Base-by-base conservation (phyloP, 2,329 filamentous ascomycete species). In the Alternaria angustiovoidea region DNA sequence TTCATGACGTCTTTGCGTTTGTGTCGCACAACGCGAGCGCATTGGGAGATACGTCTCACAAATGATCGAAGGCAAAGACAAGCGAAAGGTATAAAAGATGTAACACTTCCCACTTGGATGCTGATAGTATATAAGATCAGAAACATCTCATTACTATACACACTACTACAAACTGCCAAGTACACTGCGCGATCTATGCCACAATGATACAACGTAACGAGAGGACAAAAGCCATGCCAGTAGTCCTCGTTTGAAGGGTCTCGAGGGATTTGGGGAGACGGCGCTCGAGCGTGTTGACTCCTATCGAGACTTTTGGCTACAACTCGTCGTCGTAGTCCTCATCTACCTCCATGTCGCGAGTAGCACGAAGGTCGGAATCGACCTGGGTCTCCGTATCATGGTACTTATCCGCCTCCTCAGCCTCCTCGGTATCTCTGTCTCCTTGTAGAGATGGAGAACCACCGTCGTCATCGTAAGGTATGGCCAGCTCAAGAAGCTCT, bases 241-340 rank as follows among this genome's bases (percentile, higher is more conserved):
- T n/a, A 24, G 4, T 3, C 30, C 5, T 20, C 6, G 8, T 8
- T 18, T 20, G 22, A 20, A 6, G 14, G 8, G 3, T 34, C 4
- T 48, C 18, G 4, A 24, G 9, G 2, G 1, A 11, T 1, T 1
- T 11, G 12, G 12, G 11, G 34, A n/a, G 46, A 32, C 1, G 5
- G 14, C n/a, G 18, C 12, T 24, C 7, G 4, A 18, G 7, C 20
- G 20, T 8, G 5, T 24, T 4, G 18, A n/a, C 36, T 20, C 22
- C n/a, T 36, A 5, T 2, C 8, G 12, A 9, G 5, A 12, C 1
- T 36, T n/a, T 16, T 16, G 24, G 7, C 20, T 26, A 38, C 11
- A 42, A 36, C 4, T 39, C 30, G 5, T 60, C 53, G 14, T 39
- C 30, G 22, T 57, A 60, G 2, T 60, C 11, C 12, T 60, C 57